Base-by-base conservation (phyloP, 2,329 filamentous ascomycete species). In the Lecanosticta acicola region DNA sequence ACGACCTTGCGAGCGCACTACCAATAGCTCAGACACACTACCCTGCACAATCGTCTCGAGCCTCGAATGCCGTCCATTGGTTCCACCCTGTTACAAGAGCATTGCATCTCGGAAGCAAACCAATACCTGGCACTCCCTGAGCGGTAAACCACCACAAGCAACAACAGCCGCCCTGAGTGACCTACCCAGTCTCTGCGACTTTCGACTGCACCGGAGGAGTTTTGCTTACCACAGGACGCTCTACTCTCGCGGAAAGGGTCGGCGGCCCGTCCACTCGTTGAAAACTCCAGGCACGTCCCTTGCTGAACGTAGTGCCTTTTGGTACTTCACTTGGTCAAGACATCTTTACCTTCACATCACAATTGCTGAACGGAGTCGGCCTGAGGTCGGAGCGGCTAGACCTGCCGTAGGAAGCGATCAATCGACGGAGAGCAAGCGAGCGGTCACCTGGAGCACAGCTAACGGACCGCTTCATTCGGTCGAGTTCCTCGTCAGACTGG, bases 11-110 rank as follows among this genome's bases (percentile, higher is more conserved):
- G 43, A 54, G 43, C 40, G 43, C 46, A 43, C 46, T 48, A 45
- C 35, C 42, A 43, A 50, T 48, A 46, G 46, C 50, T 51, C 49
- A 46, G 37, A 43, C 26, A 45, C 35, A 24, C 36, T 43, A 35
- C 53, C 50, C 53, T 53, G 50, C 36, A 24, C 43, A 29, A 24
- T 43, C 42, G 44, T 43, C 43, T 52, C 46, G 49, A 53, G 45
- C 47, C 46, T 54, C 48, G 46, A 51, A 49, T 44, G 39, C 45
- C 46, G 36, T 45, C 21, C 46, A 43, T 44, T 41, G 49, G 43
- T 41, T 48, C 51, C 48, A 48, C 43, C 45, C 40, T 41, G 19
- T 26, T 42, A 42, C 43, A 46, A 47, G 42, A 46, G 41, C 37
- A 43, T 45, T 41, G 32, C 46, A 32, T 32, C 39, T 26, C 38